These are phyloP conservation scores for Phaeosphaeria sp. DNA, from an alignment of 2,329 filamentous ascomycete genomes.

Conservation along the genomic window DNA sequence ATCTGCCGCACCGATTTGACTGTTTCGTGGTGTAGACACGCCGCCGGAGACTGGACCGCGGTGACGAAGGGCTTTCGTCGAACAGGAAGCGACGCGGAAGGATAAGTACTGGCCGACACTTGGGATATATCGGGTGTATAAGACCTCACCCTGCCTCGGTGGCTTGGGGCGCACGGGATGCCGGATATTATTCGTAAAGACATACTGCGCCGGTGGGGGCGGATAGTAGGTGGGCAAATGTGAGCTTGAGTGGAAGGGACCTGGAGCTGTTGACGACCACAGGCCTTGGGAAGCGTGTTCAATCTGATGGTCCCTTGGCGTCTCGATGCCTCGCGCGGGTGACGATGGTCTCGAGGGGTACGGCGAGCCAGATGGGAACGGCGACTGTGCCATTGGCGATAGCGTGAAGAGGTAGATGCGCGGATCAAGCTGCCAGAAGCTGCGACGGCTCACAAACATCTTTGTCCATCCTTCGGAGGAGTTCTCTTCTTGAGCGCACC, in stretches of 20 bases:
- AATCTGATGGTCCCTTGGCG: conserved; percentile 35
- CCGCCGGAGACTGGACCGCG: conserved; percentile 60
- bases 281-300: conserved; percentile 43
- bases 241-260: conserved; percentile 81
- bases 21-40: conserved; percentile 27
- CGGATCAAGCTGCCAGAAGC: conserved; percentile 92
- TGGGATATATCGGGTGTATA: conserved; percentile 88
- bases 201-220: conserved; percentile 81
- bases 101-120: conserved; percentile 84
- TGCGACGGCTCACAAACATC: conserved; percentile 81
- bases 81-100: conserved; percentile 81
- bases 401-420: conserved; percentile 88
- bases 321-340: conserved; percentile 46
- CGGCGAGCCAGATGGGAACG: conserved; percentile 59
- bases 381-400: conserved; percentile 63
- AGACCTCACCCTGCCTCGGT: conserved; percentile 85
- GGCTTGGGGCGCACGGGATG: conserved; percentile 90
- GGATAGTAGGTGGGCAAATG: conserved; percentile 92
- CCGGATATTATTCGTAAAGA: conserved; percentile 76
- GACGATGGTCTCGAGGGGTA: conserved; percentile 59
- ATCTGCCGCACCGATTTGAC: conserved; percentile 59
- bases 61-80: conserved; percentile 68
- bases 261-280: conserved; percentile 55
- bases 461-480: conserved; percentile 72
- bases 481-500: conserved; percentile 67